phyloP scores from a whole-genome alignment of 2,329 filamentous ascomycete species.

The Fusarium sp. region DNA sequence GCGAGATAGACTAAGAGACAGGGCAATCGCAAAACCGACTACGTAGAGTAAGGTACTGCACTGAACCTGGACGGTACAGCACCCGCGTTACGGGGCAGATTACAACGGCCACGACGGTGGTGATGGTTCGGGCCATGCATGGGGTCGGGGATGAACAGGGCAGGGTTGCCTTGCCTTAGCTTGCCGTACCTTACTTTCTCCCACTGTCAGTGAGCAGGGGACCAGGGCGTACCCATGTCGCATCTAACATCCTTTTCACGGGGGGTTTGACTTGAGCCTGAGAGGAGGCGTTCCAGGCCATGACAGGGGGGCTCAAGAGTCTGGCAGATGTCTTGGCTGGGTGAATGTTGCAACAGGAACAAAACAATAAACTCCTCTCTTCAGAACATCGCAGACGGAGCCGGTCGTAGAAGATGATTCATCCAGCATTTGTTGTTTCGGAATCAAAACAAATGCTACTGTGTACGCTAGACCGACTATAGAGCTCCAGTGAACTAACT shows the following conservation, averaged over 20 bases:
- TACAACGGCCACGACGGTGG: constrained; percentile 48
- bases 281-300: constrained; percentile 36
- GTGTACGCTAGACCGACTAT: constrained; percentile 1
- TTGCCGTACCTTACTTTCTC: constrained; percentile 4
- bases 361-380: constrained; percentile 27
- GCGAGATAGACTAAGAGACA: constrained; percentile 4
- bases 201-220: constrained; percentile 8
- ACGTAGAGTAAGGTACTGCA: constrained; percentile 21
- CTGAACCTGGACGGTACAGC: constrained; percentile 9
- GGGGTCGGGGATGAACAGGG: constrained; percentile 8
- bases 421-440: constrained; percentile 37
- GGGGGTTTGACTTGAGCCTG: constrained; percentile 2
- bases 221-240: constrained; percentile 27
- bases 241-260: constrained; percentile 22
- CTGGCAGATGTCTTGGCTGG: constrained; percentile 23
- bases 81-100: constrained; percentile 41
- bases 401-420: constrained; percentile 22
- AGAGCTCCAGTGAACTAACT: constrained; percentile 14
- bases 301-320: constrained; percentile 3
- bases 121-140: constrained; percentile 45
- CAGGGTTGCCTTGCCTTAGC: constrained; percentile 5
- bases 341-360: constrained; percentile 33
- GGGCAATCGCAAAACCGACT: constrained; percentile 13
- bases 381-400: constrained; percentile 27
- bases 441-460: constrained; percentile 35